Conservation (phyloP, 495 filamentous ascomycete genomes). For the Xylaria acuta region DNA sequence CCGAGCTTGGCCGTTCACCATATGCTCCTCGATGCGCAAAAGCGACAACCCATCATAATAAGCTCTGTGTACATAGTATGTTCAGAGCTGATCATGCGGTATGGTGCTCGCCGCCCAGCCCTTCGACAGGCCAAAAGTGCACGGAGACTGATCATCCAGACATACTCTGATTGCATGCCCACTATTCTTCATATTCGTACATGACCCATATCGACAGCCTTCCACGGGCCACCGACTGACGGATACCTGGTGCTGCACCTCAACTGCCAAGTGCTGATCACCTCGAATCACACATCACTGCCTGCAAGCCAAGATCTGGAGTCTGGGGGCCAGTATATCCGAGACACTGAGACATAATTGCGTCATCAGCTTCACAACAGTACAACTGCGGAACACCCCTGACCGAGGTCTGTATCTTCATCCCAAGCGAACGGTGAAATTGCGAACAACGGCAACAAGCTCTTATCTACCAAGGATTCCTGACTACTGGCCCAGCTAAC, state of each 20-base stretch:
- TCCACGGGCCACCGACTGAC: not conserved
- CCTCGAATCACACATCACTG: not conserved
- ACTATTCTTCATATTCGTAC: not conserved
- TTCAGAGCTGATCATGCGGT: not conserved
- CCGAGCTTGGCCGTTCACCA: not conserved
- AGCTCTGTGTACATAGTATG: not conserved
- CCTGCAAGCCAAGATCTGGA: constrained; percentile 13
- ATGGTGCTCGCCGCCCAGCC: not conserved
- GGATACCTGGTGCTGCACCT: not conserved
- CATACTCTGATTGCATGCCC: not conserved
- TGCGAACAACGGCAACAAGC: not conserved
- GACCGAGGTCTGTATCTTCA: not conserved
- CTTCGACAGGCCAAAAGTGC: not conserved
- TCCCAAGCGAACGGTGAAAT: not conserved
- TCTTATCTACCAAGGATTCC: constrained; percentile 19
- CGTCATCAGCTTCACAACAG: not conserved
- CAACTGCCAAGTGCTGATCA: not conserved
- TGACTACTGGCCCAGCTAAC: not conserved
- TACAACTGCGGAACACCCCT: not conserved
- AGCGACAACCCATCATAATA: not conserved
- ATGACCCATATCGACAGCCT: not conserved
- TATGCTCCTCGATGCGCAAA: not conserved
- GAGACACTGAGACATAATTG: not conserved
- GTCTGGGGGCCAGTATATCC: constrained; percentile 6
- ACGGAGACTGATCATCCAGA: not conserved